Conservation (phyloP, 83 land plant species). For the Thuja plicata region DNA sequence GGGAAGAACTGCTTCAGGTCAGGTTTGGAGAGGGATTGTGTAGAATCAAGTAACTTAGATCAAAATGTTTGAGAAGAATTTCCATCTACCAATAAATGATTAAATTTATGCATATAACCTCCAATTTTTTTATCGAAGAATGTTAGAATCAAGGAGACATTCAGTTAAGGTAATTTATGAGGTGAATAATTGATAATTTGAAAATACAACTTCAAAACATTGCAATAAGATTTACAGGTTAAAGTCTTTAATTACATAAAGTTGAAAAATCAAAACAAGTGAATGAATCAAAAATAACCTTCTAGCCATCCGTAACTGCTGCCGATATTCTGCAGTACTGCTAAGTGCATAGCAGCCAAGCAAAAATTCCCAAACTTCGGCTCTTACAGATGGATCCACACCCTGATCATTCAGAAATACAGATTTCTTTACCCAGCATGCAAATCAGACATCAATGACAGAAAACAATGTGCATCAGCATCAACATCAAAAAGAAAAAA, state of each 20-base stretch:
- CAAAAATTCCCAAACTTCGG: conserved; percentile 96
- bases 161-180: not conserved
- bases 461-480: not conserved
- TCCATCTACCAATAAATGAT: not conserved
- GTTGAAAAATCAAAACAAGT: not conserved
- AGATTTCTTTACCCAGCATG: conserved; percentile 3
- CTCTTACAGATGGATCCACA: conserved; percentile 87
- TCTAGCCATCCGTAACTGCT: conserved; percentile 52
- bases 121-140: not conserved
- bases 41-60: not conserved
- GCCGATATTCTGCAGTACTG: conserved; percentile 69
- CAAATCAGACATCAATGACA: not conserved
- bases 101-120: not conserved
- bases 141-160: not conserved
- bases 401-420: conserved; percentile 48
- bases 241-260: not conserved
- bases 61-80: too few relatives aligned
- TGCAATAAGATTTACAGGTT: not conserved
- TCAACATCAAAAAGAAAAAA: not conserved
- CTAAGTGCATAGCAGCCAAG: conserved; percentile 87
- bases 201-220: not conserved
- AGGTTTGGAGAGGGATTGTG: not conserved
- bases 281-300: conserved; percentile 32
- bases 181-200: not conserved
- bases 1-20: not conserved